Conservation (phyloP, 148 eudicot genomes). For the Cornus controversa region DNA sequence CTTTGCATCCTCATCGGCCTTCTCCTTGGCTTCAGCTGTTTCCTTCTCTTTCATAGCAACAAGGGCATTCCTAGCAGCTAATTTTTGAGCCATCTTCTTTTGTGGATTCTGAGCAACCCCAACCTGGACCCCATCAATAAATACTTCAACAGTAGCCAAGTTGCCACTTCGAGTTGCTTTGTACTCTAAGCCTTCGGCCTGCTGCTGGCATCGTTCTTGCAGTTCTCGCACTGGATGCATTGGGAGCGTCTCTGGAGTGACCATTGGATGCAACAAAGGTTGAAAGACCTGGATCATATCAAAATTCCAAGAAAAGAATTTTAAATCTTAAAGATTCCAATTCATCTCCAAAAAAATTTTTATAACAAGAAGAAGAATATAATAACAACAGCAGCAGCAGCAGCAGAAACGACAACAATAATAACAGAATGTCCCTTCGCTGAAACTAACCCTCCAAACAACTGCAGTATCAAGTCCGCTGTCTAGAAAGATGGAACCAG, state of each 20-base stretch:
- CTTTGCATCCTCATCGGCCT: constrained; percentile 43
- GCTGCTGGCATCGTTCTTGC: constrained; percentile 98
- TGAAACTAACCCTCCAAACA: constrained; percentile 77
- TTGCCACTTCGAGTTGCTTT: constrained; percentile 84
- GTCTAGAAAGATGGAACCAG: constrained; percentile 93
- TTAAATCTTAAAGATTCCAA: neutral
- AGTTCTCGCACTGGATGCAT: constrained; percentile 99
- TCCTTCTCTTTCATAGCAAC: constrained; percentile 77
- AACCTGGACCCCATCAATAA: constrained; percentile 82
- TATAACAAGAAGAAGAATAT: neutral
- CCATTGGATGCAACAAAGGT: constrained; percentile 95
- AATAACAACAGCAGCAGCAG: neutral
- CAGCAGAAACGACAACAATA: no score
- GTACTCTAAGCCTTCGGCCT: constrained; percentile 96
- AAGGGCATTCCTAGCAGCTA: constrained; percentile 95
- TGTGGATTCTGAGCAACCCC: constrained; percentile 91
- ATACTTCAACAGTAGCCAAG: constrained; percentile 91
- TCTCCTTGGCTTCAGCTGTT: constrained; percentile 54
- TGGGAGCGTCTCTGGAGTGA: constrained; percentile 97
- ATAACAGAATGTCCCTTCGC: neutral
- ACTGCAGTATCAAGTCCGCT: constrained; percentile 57
- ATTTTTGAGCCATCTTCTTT: constrained; percentile 98
- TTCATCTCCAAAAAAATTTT: neutral
- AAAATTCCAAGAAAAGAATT: neutral
- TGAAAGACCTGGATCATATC: constrained; percentile 64